phyloP scores from a whole-genome alignment of 2,329 filamentous ascomycete species.

The Nothophoma quercina region DNA sequence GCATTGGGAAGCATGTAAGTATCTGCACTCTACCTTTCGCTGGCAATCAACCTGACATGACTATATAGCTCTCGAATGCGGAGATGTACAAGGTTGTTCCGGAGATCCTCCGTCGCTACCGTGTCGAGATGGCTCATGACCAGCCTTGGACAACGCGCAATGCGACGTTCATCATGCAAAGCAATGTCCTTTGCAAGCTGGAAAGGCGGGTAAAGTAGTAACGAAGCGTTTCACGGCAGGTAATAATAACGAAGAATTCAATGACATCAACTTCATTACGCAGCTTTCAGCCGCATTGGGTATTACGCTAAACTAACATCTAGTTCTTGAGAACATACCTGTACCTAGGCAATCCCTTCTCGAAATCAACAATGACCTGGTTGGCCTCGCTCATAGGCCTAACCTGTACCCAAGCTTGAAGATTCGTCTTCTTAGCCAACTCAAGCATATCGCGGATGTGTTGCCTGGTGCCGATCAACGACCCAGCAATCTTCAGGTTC shows the following conservation, averaged over 20 bases:
- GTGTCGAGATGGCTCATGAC: constrained; percentile 30
- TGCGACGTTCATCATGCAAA: constrained; percentile 25
- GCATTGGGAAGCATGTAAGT: constrained; percentile 40
- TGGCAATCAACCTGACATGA: background rate
- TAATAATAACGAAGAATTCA: background rate
- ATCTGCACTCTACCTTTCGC: background rate
- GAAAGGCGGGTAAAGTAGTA: background rate
- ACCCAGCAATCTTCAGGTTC: constrained; percentile 69
- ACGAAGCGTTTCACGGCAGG: too few species aligned
- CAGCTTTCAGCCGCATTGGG: constrained; percentile 9
- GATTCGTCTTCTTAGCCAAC: constrained; percentile 49
- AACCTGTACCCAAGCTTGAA: constrained; percentile 53
- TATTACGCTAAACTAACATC: constrained; percentile 14
- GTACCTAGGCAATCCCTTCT: constrained; percentile 53
- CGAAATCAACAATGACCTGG: constrained; percentile 49
- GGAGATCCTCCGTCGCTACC: constrained; percentile 27
- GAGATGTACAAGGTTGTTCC: constrained; percentile 34
- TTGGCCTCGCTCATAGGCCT: constrained; percentile 51
- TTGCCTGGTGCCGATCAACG: constrained; percentile 68
- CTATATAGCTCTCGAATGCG: constrained; percentile 7
- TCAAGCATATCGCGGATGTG: constrained; percentile 64
- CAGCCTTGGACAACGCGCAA: constrained; percentile 29
- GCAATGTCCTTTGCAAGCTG: background rate
- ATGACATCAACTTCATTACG: constrained; percentile 16
- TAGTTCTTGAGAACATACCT: constrained; percentile 50